These are phyloP conservation scores for Epichloe sp. DNA, from an alignment of 2,329 filamentous ascomycete species.

Conservation along the genomic window DNA sequence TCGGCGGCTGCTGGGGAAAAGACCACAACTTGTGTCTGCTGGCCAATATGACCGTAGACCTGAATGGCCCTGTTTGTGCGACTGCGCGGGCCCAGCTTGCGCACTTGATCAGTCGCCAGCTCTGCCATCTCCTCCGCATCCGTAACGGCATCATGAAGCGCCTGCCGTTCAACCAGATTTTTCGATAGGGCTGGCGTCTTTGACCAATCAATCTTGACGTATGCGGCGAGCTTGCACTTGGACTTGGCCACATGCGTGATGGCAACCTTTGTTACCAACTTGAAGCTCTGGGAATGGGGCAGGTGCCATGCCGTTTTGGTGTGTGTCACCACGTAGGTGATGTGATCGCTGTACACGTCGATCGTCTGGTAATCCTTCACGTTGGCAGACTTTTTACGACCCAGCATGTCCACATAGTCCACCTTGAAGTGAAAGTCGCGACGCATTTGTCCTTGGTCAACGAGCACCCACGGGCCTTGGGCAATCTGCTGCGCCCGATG, in stretches of 20 bases:
- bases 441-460: slow-evolving; percentile 57
- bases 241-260: slow-evolving; percentile 90
- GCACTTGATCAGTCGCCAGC: slow-evolving; percentile 64
- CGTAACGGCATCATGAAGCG: slow-evolving; percentile 59
- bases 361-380: slow-evolving; percentile 78
- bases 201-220: slow-evolving; percentile 78
- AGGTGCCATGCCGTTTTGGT: slow-evolving; percentile 66
- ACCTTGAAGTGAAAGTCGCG: slow-evolving; percentile 75
- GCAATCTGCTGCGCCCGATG: slow-evolving; percentile 65
- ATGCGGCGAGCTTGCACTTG: slow-evolving; percentile 81
- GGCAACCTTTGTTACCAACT: slow-evolving; percentile 77
- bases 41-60: slow-evolving; percentile 65
- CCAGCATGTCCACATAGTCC: slow-evolving; percentile 51
- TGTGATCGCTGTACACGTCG: slow-evolving; percentile 67
- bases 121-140: slow-evolving; percentile 66
- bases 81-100: slow-evolving; percentile 58
- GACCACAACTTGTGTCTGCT: slow-evolving; percentile 49
- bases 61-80: slow-evolving; percentile 66
- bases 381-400: slow-evolving; percentile 44
- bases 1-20: slow-evolving; percentile 40
- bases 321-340: slow-evolving; percentile 52
- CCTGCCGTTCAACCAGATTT: slow-evolving; percentile 53
- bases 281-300: slow-evolving; percentile 66
- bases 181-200: slow-evolving; percentile 49
- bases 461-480: slow-evolving; percentile 71